Base-by-base conservation (phyloP, 192 early-diverging fungal genomes). In the Funneliformis mosseae region DNA sequence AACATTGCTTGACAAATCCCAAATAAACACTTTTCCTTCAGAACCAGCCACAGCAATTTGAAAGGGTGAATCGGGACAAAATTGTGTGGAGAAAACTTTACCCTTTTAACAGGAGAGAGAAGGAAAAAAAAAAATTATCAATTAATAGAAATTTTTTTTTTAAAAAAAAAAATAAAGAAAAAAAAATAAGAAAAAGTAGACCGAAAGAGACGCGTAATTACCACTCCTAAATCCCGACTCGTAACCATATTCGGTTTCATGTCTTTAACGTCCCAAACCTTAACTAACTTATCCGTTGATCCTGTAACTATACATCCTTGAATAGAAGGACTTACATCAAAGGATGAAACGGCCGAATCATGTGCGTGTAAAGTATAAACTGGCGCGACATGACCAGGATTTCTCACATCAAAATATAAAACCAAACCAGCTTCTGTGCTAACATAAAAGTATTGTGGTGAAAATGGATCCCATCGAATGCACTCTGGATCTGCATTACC, bases 21-120 rank as follows among this genome's bases (percentile, higher is more conserved):
- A 98, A 11, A 99, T 90, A 38, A 94, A 88, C 55, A 97, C 86
- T 79, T 97, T 96, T 76, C 97, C 98, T 10, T 89, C 90, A 25
- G 94, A 95, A 45, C 98, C 98, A 27, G 91, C 95, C 61, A 96
- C 90, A 9, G 96, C 95, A 66, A 98, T 70, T 68, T 93, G 88
- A 90, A 94, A 95, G n/a, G 96, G 93, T 61, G 96, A 91, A 86
- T 99, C 97, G 1, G 94, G 92, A 80, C 95, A 96, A 88, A 99
- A 99, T 23, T 84, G 84, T 11, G 93, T 80, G 12, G 94, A 85
- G 87, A 99, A 99, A 18, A 99, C 91, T 75, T 93, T 94, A 7
- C 90, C 90, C 73, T 88, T 38, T 1, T 64, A 81, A n/a, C n/a
- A 81, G 67, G 16, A 21, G 46, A 5, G 10, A 50, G 48, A 9